Conservation (phyloP, 2,329 filamentous ascomycete genomes). For the Westerdykella aurantiaca region DNA sequence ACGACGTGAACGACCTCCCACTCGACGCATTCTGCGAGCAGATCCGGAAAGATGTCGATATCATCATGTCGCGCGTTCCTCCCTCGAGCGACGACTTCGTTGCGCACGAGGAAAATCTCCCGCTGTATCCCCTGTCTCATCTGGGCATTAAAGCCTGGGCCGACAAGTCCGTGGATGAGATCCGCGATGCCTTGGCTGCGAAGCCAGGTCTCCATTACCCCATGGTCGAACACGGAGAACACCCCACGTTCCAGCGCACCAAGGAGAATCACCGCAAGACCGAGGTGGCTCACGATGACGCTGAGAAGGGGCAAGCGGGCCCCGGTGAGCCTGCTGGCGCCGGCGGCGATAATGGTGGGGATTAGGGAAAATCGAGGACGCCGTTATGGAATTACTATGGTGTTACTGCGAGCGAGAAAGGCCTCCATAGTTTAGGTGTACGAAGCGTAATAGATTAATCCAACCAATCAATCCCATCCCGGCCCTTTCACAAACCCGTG, state of each 20-base stretch:
- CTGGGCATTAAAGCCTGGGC: slow-evolving; percentile 39
- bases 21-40: slow-evolving; percentile 68
- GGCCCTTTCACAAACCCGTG: background rate
- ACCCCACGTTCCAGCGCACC: slow-evolving; percentile 3
- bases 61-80: slow-evolving; percentile 57
- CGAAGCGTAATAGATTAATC: too few species aligned
- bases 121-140: slow-evolving; percentile 52
- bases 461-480: too few species aligned
- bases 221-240: too few species aligned
- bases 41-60: slow-evolving; percentile 67
- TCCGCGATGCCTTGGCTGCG: slow-evolving; percentile 40
- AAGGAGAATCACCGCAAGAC: too few species aligned
- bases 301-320: too few species aligned
- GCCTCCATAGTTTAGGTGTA: too few species aligned
- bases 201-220: slow-evolving; percentile 17
- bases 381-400: too few species aligned
- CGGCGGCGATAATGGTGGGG: too few species aligned
- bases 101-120: slow-evolving; percentile 44
- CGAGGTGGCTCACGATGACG: too few species aligned
- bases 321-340: too few species aligned
- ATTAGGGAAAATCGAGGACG: too few species aligned
- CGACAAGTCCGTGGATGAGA: slow-evolving; percentile 34
- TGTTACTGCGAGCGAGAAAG: too few species aligned
- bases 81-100: slow-evolving; percentile 51
- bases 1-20: slow-evolving; percentile 65